Conservation (phyloP, 163 green algal species). For the Scenedesmus sp. region DNA sequence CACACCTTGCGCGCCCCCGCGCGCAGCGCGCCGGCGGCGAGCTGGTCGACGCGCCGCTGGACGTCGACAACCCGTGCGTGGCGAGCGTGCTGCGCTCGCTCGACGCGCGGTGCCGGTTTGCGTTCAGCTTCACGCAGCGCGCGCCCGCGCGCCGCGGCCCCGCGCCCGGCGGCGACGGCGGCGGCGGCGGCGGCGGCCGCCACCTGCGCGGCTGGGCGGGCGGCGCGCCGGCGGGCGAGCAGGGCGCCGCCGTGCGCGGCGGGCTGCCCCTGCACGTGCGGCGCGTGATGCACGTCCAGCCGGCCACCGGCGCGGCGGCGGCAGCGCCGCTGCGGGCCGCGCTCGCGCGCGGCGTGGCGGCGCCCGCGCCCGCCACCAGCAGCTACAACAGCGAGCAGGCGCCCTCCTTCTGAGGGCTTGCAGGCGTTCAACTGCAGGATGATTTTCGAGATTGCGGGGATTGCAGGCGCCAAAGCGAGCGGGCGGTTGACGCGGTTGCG, state of each 20-base stretch:
- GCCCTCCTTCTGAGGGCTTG: slow-evolving; percentile 15
- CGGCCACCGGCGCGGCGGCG: background rate
- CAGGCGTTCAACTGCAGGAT: too few species aligned
- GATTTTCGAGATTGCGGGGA: too few species aligned
- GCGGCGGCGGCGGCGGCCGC: background rate
- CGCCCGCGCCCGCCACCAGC: too few species aligned
- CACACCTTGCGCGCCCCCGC: too few species aligned
- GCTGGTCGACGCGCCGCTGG: slow-evolving; percentile 33
- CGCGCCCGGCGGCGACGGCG: background rate
- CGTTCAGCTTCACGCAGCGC: slow-evolving; percentile 34
- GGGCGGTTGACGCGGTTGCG: too few species aligned
- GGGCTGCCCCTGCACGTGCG: too few species aligned
- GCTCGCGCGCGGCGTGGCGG: too few species aligned
- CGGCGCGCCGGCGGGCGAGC: too few species aligned
- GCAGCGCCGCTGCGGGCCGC: background rate
- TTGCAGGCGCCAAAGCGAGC: too few species aligned
- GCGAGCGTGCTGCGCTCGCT: slow-evolving; percentile 28
- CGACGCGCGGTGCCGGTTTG: slow-evolving; percentile 25
- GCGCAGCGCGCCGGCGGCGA: slow-evolving; percentile 29
- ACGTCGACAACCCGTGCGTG: slow-evolving; percentile 25
- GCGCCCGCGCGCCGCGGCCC: background rate
- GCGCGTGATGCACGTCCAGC: too few species aligned
- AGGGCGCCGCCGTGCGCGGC: background rate
- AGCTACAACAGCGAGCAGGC: slow-evolving; percentile 29
- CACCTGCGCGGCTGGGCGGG: background rate